Percentiles rank a stretch among this genome's conserved stretches.
Conservation (phyloP, 2,329 filamentous ascomycete genomes). For the Pseudomassariella vexata region DNA sequence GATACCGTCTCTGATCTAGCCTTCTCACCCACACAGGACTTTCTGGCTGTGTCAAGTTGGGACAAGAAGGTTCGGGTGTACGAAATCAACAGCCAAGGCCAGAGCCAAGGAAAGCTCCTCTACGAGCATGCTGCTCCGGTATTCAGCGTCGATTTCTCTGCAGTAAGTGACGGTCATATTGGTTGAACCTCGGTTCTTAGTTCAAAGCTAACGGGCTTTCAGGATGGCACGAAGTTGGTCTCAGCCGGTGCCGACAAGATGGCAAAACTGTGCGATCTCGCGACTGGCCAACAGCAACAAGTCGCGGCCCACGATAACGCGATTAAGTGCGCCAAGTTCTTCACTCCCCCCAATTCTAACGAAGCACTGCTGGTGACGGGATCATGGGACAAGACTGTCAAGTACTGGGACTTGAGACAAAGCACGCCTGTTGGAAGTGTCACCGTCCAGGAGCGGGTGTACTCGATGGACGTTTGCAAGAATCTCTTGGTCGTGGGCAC, state of each 20-base stretch:
- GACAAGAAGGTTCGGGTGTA: conserved; percentile 98
- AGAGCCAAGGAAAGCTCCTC: conserved; percentile 76
- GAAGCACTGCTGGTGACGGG: conserved; percentile 86
- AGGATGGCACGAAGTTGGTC: conserved; percentile 88
- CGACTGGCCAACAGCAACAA: conserved; percentile 59
- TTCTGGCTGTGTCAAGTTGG: conserved; percentile 89
- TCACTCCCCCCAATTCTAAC: conserved; percentile 57
- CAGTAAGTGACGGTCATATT: conserved; percentile 49
- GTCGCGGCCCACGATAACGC: conserved; percentile 82
- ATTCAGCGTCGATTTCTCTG: conserved; percentile 80
- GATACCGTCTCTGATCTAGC: conserved; percentile 85
- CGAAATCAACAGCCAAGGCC: conserved; percentile 72
- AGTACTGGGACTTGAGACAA: conserved; percentile 78
- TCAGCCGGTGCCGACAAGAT: conserved; percentile 89
- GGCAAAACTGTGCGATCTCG: conserved; percentile 81
- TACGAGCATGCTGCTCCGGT: conserved; percentile 86
- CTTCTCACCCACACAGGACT: conserved; percentile 63
- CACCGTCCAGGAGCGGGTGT: conserved; percentile 70
- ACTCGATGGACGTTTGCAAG: conserved; percentile 86
- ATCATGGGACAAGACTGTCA: conserved; percentile 85
- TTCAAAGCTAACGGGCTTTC: conserved; percentile 12
- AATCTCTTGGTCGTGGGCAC: conserved; percentile 88
- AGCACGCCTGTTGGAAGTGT: conserved; percentile 60
- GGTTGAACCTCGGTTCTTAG: too few species aligned
- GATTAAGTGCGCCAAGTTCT: conserved; percentile 73